Evolutionary conservation across 2,329 filamentous ascomycete species (phyloP), one percentile per base, ranked within the genome.

Genomic region (Aspergillus melleus): DNA sequence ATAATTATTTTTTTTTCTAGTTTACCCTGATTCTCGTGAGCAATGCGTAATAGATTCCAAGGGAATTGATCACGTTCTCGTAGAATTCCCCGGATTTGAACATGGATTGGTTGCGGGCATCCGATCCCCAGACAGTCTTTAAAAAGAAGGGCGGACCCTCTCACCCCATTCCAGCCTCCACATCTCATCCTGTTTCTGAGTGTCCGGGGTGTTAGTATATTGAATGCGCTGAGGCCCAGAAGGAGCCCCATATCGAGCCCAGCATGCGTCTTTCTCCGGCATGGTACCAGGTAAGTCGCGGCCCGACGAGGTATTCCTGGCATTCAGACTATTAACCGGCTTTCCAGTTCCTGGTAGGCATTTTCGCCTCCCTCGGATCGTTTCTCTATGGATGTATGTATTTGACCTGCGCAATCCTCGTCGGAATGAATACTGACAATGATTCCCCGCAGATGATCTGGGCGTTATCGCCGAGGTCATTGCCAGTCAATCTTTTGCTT

Each of bases 391-490:
- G 84, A 66, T 86, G 74, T 76, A 63, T 51, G 72, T 66, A 50
- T 46, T 11, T 19, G 16, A 36, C 42, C 20, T n/a, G 2, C 2
- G 1, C 11, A 1, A 20, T 6, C 16, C 16, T 5, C 16, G n/a
- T 22, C 16, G 36, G 16, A 42, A 8, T 32, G 9, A 24, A 2
- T 10, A 8, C 61, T 64, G 42, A 66, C 46, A 30, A 26, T 52
- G n/a, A 39, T 26, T 20, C 10, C 26, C 30, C 26, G 8, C 39
- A 76, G 74, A 84, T 68, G 84, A 87, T 72, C 70, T 86, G 24
- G 84, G 84, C 79, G 84, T 86, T 26, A 86, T 86, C 61, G 84
- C 84, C 9, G 83, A 83, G 64, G 84, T 83, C 53, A 81, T 86
- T 58, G 73, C 74, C n/a, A 72, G 74, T 56, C 58, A 69, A 9